Conservation (phyloP, 495 filamentous ascomycete species). For the Tuber calosporum region DNA sequence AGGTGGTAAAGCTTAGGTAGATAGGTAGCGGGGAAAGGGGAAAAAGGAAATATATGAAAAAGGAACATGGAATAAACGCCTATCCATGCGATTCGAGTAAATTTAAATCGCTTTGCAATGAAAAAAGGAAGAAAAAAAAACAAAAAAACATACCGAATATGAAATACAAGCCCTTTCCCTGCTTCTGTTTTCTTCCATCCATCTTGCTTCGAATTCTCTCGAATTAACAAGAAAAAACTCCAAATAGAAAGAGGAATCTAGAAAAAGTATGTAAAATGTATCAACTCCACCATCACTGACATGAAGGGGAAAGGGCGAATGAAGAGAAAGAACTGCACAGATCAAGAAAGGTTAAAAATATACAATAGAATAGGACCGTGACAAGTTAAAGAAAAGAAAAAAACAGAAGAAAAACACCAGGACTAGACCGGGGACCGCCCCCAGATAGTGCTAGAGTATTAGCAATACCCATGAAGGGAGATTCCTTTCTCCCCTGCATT, state of each 20-base stretch:
- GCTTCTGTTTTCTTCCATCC: not conserved
- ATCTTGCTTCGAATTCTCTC: not conserved
- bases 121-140: not conserved
- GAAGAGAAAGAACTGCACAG: not conserved
- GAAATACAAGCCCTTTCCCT: not conserved
- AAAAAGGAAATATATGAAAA: not conserved
- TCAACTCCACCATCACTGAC: not conserved
- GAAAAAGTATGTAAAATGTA: not conserved
- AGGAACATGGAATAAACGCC: not conserved
- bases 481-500: not conserved
- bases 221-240: not conserved
- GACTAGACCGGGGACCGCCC: not conserved
- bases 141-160: not conserved
- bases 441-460: not conserved
- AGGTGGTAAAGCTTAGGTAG: not conserved
- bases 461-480: not conserved
- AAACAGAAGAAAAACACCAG: not conserved
- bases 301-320: not conserved
- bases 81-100: not conserved
- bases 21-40: not conserved
- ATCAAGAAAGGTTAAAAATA: conserved; percentile 3
- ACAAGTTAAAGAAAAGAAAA: not conserved
- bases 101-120: not conserved
- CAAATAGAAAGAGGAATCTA: conserved; percentile 1
- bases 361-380: not conserved